Evolutionary conservation across 257 asterid genomes (phyloP), one percentile per base, ranked within the genome.

Genomic region (Linaria vulgaris): DNA sequence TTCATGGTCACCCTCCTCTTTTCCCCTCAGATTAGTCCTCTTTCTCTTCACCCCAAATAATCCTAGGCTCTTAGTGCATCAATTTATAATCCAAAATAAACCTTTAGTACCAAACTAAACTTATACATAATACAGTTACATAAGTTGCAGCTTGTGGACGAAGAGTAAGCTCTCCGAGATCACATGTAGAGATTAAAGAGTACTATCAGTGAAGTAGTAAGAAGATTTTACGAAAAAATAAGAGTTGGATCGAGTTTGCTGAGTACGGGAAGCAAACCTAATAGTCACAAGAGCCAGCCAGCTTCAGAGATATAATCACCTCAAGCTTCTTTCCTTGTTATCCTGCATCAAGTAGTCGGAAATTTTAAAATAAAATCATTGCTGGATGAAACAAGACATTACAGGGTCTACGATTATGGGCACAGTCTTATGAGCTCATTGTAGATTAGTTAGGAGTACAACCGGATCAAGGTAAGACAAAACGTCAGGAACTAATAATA

Each of bases 311-410:
- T 56, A 12, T 30, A 16, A 24, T 24, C 51, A 37, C 57, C 75
- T 86, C 89, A 90, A 20, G 97, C 97, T 82, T 90, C 95, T 77
- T 90, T 90, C 77, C 97, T 79, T 27, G 97, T 90, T 79, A 90
- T 88, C 88, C 97, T 90, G 87, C 72, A 80, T 66, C 34, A 9
- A 54, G 66, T 60, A 45, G 15, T 3, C 59, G 46, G 23, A 58
- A 30, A n/a, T n/a, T 38, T 19, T 68, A 44, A 19, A 63, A 71
- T 60, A 39, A 61, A 44, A 25, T 39, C 23, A 39, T 23, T 1
- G 22, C 58, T 43, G 19, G 21, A 37, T 51, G 30, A 51, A 45
- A 38, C 37, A 25, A 51, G 10, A 21, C 37, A 38, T 24, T 16
- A 53, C 22, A 37, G 45, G 17, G 34, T 27, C 34, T 27, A 6